Evolutionary conservation across 2,329 filamentous ascomycete genomes (phyloP).

Genomic region (Huntiella moniliformis): DNA sequence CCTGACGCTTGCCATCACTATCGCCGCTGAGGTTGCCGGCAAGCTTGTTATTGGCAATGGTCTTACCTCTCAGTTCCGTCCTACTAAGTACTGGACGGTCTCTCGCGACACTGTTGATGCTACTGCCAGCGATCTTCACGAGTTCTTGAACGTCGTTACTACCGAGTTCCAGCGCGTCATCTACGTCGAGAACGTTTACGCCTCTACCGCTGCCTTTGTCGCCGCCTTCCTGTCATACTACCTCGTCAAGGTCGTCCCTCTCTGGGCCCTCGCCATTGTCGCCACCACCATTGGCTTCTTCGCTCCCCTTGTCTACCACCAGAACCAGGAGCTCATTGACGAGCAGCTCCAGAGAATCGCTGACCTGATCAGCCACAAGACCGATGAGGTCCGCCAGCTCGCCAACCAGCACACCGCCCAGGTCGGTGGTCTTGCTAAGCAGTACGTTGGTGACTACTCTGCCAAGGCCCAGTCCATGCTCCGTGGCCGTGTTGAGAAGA

Average conservation of each 20-base stretch:
- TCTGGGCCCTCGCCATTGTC: conserved; percentile 49
- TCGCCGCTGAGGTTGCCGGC: conserved; percentile 41
- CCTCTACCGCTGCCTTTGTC: conserved; percentile 38
- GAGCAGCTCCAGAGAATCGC: conserved; percentile 38
- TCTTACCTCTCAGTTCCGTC: conserved; percentile 45
- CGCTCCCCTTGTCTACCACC: conserved; percentile 42
- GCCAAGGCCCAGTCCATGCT: conserved; percentile 48
- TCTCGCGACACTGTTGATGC: conserved; percentile 42
- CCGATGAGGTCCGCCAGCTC: conserved; percentile 39
- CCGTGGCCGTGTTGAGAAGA: conserved; percentile 27
- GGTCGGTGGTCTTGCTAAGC: conserved; percentile 44
- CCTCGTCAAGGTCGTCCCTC: conserved; percentile 49
- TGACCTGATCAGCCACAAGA: conserved; percentile 41
- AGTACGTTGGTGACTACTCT: conserved; percentile 49
- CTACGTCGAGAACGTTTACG: conserved; percentile 46
- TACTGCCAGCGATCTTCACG: conserved; percentile 44
- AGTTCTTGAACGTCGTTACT: conserved; percentile 53
- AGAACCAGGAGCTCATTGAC: conserved; percentile 53
- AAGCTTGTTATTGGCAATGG: conserved; percentile 43
- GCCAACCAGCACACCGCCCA: conserved; percentile 46
- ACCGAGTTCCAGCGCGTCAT: conserved; percentile 51
- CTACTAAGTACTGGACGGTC: conserved; percentile 48
- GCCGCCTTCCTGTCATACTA: conserved; percentile 47
- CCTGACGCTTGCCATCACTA: conserved; percentile 40
- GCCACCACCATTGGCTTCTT: conserved; percentile 41